Conservation (phyloP, 345 rosid genomes). For the Corchorus olitorius region DNA sequence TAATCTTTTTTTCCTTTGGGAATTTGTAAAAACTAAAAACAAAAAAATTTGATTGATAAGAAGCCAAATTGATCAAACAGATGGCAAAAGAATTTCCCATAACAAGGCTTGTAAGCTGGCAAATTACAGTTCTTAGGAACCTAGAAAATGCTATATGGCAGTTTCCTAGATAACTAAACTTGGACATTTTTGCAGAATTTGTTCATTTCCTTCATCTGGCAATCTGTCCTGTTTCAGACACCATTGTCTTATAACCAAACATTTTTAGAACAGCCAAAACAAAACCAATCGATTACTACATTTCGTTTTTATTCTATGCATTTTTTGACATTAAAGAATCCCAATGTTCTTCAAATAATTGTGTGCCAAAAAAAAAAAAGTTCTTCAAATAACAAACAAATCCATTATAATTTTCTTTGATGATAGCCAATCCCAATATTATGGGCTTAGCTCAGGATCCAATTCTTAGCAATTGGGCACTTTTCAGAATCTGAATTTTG, state of each 20-base stretch:
- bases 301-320: not conserved
- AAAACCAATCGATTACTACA: not conserved
- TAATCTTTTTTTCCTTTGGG: not conserved
- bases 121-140: conserved; percentile 8
- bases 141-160: conserved; percentile 11
- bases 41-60: not conserved
- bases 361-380: too few relatives aligned
- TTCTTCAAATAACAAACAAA: too few relatives aligned
- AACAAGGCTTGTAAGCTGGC: not conserved
- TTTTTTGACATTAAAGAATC: not conserved
- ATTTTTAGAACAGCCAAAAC: not conserved
- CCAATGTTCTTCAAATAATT: not conserved
- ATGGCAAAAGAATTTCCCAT: not conserved
- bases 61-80: not conserved
- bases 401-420: too few relatives aligned
- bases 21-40: not conserved
- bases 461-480: too few relatives aligned
- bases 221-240: not conserved
- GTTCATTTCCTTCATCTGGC: conserved; percentile 15
- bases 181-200: not conserved
- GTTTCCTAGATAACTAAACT: not conserved
- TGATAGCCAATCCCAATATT: too few relatives aligned
- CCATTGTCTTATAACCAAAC: not conserved
- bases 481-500: too few relatives aligned
- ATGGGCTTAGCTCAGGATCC: too few relatives aligned